Evolutionary conservation across 164 flowering plant genomes (phyloP), one percentile per base, ranked within the genome.

Genomic region (Aristolochia contorta): DNA sequence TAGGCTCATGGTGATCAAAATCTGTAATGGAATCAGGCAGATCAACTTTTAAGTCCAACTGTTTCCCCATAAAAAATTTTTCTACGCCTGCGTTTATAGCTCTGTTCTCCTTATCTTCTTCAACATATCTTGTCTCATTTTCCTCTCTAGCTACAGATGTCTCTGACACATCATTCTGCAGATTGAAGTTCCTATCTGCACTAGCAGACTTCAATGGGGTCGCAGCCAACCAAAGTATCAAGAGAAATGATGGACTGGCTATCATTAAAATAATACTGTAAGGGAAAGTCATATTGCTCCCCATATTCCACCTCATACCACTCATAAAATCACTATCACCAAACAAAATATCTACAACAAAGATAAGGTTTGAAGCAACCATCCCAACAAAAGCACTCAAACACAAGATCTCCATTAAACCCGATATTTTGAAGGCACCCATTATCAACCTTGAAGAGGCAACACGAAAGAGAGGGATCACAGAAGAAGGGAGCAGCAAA

Each of bases 391-490:
- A 83, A 27, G 81, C 71, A 24, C 70, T 20, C 60, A 85, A 56
- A 16, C 80, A 79, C 20, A 85, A 72, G 66, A 82, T 89, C 78
- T 91, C 97, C 66, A 80, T 56, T 48, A 76, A 22, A 22, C 73
- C 87, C 64, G 99, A 80, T 56, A 83, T 72, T 65, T 80, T 94
- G 68, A 70, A 48, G 52, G 52, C 64, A 53, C 93, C 95, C 99
- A 94, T 94, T 37, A 91, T 74, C 32, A 77, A 55, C 64, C 83
- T 74, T 45, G 97, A 88, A 1, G 95, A 79, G 18, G 99, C 93
- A 52, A 94, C 77, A n/a, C 96, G 80, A 65, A 88, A 84, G 37
- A 94, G 91, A 12, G 97, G 97, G 60, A 94, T 79, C 60, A 89
- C 84, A 63, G 97, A 85, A 68, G 99, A 84, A 50, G 99, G 99